A percentile compares a stretch with the other conserved stretches of the same genome.
These are phyloP conservation scores for Cenchrus americanus DNA, from an alignment of 176 grass and related monocot genomes.

Conservation along the genomic window DNA sequence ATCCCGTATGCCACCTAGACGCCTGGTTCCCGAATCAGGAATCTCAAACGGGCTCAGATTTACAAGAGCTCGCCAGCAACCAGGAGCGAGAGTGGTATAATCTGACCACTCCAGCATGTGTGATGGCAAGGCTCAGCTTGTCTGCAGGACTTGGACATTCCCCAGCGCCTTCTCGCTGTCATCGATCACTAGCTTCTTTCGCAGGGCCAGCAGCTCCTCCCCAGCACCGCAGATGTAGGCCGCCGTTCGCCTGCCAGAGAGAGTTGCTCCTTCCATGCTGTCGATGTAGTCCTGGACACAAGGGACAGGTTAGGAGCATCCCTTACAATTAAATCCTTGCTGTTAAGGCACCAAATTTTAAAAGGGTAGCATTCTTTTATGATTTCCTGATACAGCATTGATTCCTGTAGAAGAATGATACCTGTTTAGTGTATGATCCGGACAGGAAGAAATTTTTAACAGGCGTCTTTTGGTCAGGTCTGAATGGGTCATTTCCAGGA, in stretches of 20 bases:
- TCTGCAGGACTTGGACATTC: constrained; percentile 51
- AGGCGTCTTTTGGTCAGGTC: constrained; percentile 95
- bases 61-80: constrained; percentile 41
- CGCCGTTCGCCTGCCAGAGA: constrained; percentile 78
- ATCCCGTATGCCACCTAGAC: constrained; percentile 85
- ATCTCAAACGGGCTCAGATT: constrained; percentile 30
- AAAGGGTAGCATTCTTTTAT: constrained; percentile 1
- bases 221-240: constrained; percentile 83
- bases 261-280: constrained; percentile 99
- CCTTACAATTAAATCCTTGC: background rate
- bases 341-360: background rate
- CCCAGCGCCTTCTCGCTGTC: constrained; percentile 31
- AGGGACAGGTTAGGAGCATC: background rate
- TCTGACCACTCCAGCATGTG: constrained; percentile 25
- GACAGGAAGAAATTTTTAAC: constrained; percentile 95
- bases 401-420: constrained; percentile 17
- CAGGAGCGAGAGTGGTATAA: background rate
- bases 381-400: background rate
- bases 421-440: constrained; percentile 98
- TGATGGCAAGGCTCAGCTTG: constrained; percentile 48
- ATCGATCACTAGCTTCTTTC: constrained; percentile 61
- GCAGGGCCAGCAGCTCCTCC: constrained; percentile 62
- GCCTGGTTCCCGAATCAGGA: constrained; percentile 27
- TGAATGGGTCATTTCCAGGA: constrained; percentile 96
- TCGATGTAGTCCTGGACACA: constrained; percentile 92